Base-by-base conservation (phyloP, 805 yeast genomes). In the Clavispora vitiphila region DNA sequence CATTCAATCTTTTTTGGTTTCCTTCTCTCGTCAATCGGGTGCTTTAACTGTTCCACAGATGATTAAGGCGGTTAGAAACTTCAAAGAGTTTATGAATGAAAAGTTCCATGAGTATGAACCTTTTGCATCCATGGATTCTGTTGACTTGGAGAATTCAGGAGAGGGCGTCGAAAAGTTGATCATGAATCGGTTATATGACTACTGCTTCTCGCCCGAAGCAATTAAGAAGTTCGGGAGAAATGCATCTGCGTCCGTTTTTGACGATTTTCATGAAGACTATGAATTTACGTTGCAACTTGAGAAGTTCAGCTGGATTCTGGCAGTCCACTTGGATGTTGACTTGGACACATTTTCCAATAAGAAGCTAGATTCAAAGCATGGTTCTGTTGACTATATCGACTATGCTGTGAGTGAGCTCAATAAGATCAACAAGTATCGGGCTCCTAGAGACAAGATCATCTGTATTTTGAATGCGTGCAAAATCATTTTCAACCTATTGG, bases 81-180 rank as follows among this genome's bases (percentile, higher is more conserved):
- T 95, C 65, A 80, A 83, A 53, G 54, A 51, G 0, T 90, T 90
- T 57, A 79, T 90, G 41, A 76, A 73, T 42, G 80, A 72, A 14
- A 83, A 83, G 55, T 76, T 86, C 62, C 48, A 61, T 2, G 58
- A 68, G 12, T 81, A 70, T 53, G 84, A 83, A 47, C 97, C 97
- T 1, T 91, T 93, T 60, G 73, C 78, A 18, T 65, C 77, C 3
- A 73, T 87, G 68, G 68, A 62, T 34, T 80, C 78, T 14, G 76
- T 71, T 2, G 69, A 70, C 16, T 64, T 86, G 38, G 80, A 73
- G 29, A 88, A 90, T 56, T 82, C 95, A 2, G 68, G 81, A 50
- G 97, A 89, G 53, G 99, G 99, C 0, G 72, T 93, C 53, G 99
- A 93, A 61, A 93, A 93, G 60, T 71, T 93, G 34, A 73, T 95